phyloP scores from a whole-genome alignment of 352 stramenopile species.

The Pythium angustatum region DNA sequence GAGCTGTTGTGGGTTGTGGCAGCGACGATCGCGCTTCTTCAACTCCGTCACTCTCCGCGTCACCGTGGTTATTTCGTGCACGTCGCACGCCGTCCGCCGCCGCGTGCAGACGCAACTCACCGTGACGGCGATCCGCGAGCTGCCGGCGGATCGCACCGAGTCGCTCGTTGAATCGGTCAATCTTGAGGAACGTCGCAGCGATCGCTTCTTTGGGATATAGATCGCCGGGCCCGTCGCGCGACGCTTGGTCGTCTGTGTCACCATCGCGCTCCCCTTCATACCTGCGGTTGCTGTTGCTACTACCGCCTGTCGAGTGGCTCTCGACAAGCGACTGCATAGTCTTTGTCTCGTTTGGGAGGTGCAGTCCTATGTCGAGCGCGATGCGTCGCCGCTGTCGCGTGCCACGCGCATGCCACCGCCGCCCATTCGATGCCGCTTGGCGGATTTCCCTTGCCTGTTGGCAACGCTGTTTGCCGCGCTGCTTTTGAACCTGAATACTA shows the following conservation, averaged over 20 bases:
- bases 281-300: no score
- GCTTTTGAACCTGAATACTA: slow-evolving; percentile 9
- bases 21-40: background rate
- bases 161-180: slow-evolving; percentile 48
- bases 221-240: background rate
- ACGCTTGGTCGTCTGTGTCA: background rate
- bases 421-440: background rate
- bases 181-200: slow-evolving; percentile 37
- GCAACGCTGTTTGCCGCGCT: slow-evolving; percentile 2
- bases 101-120: background rate
- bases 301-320: no score
- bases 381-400: no score
- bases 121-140: slow-evolving; percentile 32
- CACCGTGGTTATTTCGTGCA: slow-evolving; percentile 11
- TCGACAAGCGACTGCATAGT: no score
- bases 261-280: background rate
- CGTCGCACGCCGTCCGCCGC: background rate
- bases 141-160: slow-evolving; percentile 43
- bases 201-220: slow-evolving; percentile 26
- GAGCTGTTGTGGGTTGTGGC: background rate
- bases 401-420: background rate
- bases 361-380: background rate
- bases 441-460: slow-evolving; percentile 1
- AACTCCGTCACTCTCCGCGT: background rate
- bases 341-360: no score